Evolutionary conservation across 1,139 yeast genomes (phyloP), one percentile per base, ranked within the genome.

Genomic region (Yamadazyma aaseri): DNA sequence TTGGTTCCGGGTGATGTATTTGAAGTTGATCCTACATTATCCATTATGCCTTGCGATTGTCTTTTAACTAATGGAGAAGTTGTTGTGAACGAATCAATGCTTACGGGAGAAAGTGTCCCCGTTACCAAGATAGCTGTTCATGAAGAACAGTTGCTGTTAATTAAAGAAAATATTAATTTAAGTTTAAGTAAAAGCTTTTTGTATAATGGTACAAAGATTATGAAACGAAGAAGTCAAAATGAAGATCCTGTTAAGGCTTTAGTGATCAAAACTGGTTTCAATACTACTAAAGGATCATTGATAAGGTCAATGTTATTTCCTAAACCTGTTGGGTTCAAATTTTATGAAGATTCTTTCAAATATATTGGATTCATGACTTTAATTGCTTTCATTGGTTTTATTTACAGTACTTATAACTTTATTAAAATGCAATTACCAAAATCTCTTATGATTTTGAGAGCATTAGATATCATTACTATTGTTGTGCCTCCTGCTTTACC

Each of bases 401-500:
- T 81, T 6, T 75, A 86, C 42, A 86, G 96, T 24, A 86, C 96
- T 2, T 70, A 83, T 44, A 86, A 87, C 53, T 94, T 92, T 56
- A 73, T 92, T 39, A 69, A 78, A 48, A 63, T 94, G 48, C 92
- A 94, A 0, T 59, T 90, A 31, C 79, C 84, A 3, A 75, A 74
- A 39, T 72, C 69, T 31, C 60, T 84, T 21, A 92, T 92, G 69
- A 70, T 90, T 7, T 65, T 94, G 37, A 74, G 99, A 48, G 97
- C 97, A 0, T 65, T 94, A 41, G 99, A 92, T 61, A 77, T 92
- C 38, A 84, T 92, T 36, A 92, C 99, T 0, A 89, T 92, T 53
- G 98, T 94, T 9, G 96, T 92, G 2, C 99, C 99, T 2, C 99
- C 99, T 1, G 98, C 98, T 0, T 70, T 92, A 33, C 99, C 99